These are phyloP conservation scores for Phytophthora citrophthora DNA, from an alignment of 352 stramenopile genomes.

Conservation along the genomic window DNA sequence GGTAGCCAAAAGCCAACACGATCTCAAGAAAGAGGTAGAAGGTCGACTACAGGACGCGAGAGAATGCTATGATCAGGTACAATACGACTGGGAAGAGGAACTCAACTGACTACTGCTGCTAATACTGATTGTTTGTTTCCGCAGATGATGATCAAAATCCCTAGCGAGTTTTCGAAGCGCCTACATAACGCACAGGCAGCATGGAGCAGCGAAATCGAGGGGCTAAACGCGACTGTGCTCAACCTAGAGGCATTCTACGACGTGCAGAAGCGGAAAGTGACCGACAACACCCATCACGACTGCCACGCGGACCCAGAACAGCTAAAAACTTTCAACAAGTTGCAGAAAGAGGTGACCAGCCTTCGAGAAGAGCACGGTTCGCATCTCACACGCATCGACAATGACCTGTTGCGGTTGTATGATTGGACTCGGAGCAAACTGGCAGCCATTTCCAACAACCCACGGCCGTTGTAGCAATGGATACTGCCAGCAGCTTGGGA, in stretches of 20 bases:
- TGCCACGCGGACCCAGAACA: constrained; percentile 8
- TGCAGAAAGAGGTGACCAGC: constrained; percentile 27
- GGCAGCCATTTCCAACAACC: constrained; percentile 7
- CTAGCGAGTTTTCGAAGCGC: constrained; percentile 60
- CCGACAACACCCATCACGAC: neutral
- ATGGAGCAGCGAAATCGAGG: constrained; percentile 48
- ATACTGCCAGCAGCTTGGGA: neutral
- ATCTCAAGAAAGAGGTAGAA: constrained; percentile 53
- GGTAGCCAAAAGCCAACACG: constrained; percentile 46
- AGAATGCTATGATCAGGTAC: constrained; percentile 43
- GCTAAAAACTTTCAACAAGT: constrained; percentile 30
- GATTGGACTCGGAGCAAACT: constrained; percentile 61
- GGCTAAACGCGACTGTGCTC: constrained; percentile 41
- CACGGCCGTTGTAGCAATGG: neutral
- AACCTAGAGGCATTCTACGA: constrained; percentile 37
- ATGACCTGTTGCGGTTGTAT: constrained; percentile 60
- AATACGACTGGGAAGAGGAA: neutral
- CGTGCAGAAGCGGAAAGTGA: constrained; percentile 26
- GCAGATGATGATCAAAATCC: constrained; percentile 59
- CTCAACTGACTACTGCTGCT: neutral
- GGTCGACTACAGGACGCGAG: constrained; percentile 47
- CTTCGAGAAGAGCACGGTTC: constrained; percentile 42
- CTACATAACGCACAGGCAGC: constrained; percentile 47
- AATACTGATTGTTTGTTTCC: neutral
- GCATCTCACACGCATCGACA: constrained; percentile 41